Evolutionary conservation across 2,329 filamentous ascomycete species (phyloP).

Genomic region (Aureobasidium sp.): DNA sequence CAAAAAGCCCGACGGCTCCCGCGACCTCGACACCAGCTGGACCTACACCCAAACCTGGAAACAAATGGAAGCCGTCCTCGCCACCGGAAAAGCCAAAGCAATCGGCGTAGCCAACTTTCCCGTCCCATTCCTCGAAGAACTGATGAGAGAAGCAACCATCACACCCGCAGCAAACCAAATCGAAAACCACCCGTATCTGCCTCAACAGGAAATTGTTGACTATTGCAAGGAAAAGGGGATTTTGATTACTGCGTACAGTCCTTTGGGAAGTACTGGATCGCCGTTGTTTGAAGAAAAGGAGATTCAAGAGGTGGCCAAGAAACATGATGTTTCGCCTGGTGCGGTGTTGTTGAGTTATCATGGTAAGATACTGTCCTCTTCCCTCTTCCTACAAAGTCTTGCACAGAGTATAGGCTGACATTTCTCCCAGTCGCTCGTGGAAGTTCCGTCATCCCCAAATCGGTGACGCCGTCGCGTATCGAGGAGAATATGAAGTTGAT

Average conservation of each 20-base stretch:
- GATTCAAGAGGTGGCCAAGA: slow-evolving; percentile 54
- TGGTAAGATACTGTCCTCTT: slow-evolving; percentile 51
- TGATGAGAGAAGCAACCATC: slow-evolving; percentile 66
- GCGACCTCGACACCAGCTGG: slow-evolving; percentile 75
- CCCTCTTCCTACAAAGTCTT: not conserved
- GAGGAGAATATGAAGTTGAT: slow-evolving; percentile 75
- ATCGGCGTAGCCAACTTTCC: slow-evolving; percentile 59
- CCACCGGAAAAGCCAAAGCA: slow-evolving; percentile 53
- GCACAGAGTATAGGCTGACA: not conserved
- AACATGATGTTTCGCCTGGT: slow-evolving; percentile 53
- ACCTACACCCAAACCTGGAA: slow-evolving; percentile 83
- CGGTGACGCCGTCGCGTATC: slow-evolving; percentile 73
- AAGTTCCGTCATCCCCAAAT: slow-evolving; percentile 78
- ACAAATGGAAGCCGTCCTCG: slow-evolving; percentile 71
- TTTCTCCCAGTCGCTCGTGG: slow-evolving; percentile 67
- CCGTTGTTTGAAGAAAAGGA: slow-evolving; percentile 54
- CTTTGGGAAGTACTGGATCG: slow-evolving; percentile 54
- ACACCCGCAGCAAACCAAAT: slow-evolving; percentile 76
- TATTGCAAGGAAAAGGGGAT: slow-evolving; percentile 75
- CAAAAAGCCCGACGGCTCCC: slow-evolving; percentile 75
- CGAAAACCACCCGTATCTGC: slow-evolving; percentile 76
- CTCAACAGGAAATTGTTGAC: slow-evolving; percentile 77
- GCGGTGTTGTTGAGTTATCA: slow-evolving; percentile 78
- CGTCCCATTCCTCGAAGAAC: slow-evolving; percentile 51
- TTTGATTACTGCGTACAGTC: slow-evolving; percentile 74